These are phyloP conservation scores for Mycoemilia scoparia DNA, from an alignment of 192 early-diverging fungal genomes.

Conservation along the genomic window DNA sequence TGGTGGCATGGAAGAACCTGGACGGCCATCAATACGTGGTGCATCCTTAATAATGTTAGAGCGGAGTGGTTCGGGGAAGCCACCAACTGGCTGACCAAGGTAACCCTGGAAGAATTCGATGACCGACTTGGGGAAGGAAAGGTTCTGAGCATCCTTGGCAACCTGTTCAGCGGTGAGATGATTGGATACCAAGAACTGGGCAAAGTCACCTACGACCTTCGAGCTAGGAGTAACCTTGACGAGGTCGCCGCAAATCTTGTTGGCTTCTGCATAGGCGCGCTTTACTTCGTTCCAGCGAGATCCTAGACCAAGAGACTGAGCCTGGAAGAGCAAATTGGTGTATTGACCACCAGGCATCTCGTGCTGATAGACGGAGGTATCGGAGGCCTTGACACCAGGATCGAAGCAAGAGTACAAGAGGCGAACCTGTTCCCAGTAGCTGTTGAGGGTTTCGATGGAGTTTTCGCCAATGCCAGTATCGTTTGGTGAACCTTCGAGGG, in stretches of 20 bases:
- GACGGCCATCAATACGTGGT: constrained; percentile 62
- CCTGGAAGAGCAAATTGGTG: constrained; percentile 96
- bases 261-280: constrained; percentile 75
- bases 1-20: constrained; percentile 59
- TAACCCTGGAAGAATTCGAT: constrained; percentile 96
- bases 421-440: constrained; percentile 93
- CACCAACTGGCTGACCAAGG: constrained; percentile 84
- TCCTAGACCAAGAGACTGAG: constrained; percentile 83
- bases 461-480: constrained; percentile 77
- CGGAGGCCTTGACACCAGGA: constrained; percentile 68
- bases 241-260: constrained; percentile 83
- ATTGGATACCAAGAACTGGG: constrained; percentile 95
- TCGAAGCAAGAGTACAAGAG: constrained; percentile 95
- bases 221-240: constrained; percentile 96
- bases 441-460: constrained; percentile 65
- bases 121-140: constrained; percentile 85
- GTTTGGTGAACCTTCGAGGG: constrained; percentile 54
- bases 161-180: constrained; percentile 59
- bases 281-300: constrained; percentile 90
- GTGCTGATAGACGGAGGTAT: constrained; percentile 84
- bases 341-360: constrained; percentile 99
- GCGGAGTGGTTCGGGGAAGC: constrained; percentile 83
- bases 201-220: constrained; percentile 96
- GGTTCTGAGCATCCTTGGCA: constrained; percentile 45
- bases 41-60: constrained; percentile 60